A percentile compares a stretch with the other conserved stretches of the same genome.
Evolutionary conservation across 1,284 basidiomycete species (phyloP).

Genomic region (Boletus hoseneyae): DNA sequence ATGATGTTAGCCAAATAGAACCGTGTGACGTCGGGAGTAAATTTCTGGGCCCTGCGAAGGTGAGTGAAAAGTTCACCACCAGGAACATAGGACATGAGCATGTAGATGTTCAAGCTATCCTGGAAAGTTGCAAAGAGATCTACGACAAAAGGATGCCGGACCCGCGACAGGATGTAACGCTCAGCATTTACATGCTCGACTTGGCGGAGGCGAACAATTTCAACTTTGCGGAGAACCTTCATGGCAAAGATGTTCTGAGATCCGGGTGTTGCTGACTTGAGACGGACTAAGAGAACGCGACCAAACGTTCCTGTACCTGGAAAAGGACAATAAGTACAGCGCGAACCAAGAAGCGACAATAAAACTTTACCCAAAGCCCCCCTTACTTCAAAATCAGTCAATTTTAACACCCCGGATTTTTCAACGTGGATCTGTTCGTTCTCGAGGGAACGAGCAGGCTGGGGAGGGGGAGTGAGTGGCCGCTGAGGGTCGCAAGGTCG

Average conservation of each 20-base stretch:
- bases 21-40: conserved; percentile 96
- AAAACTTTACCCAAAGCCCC: conserved; percentile 64
- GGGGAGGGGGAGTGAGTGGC: conserved; percentile 28
- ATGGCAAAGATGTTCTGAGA: conserved; percentile 78
- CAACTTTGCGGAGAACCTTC: conserved; percentile 90
- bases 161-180: conserved; percentile 88
- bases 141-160: conserved; percentile 80
- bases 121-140: conserved; percentile 95
- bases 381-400: conserved; percentile 78
- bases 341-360: conserved; percentile 2
- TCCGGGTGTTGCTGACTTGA: conserved; percentile 48
- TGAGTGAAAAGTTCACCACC: conserved; percentile 97
- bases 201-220: conserved; percentile 94
- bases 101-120: conserved; percentile 94
- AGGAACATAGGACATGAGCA: conserved; percentile 98
- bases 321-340: conserved; percentile 6
- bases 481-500: conserved; percentile 17
- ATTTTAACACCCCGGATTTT: conserved; percentile 49
- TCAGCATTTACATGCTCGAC: conserved; percentile 99
- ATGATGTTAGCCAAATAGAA: conserved; percentile 99
- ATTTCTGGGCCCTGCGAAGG: conserved; percentile 87
- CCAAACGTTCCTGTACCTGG: conserved; percentile 92
- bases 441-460: conserved; percentile 58
- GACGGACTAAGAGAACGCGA: conserved; percentile 82
- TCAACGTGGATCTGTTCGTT: conserved; percentile 66